Evolutionary conservation across 805 yeast species (phyloP).

Genomic region (Ogataea haglerorum): DNA sequence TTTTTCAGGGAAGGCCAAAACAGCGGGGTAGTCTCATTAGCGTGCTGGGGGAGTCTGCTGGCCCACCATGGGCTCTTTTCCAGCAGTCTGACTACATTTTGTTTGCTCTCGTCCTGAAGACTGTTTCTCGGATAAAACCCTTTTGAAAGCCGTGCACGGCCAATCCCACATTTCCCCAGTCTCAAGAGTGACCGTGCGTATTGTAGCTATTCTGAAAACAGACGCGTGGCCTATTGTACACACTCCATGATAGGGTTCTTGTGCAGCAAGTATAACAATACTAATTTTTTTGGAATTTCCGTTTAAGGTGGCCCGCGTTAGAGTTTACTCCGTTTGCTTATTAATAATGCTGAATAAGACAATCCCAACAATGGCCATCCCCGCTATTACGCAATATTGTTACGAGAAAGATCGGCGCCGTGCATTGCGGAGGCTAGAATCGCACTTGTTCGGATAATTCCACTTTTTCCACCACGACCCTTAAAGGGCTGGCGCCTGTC

Average conservation of each 20-base stretch:
- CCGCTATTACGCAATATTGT: constrained; percentile 4
- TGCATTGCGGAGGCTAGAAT: constrained; percentile 3
- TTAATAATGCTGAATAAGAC: background rate
- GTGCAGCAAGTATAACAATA: background rate
- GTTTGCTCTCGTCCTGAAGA: background rate
- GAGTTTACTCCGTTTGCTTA: constrained; percentile 1
- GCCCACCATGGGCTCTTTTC: too few relatives aligned
- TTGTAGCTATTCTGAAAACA: background rate
- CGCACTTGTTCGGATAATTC: constrained; percentile 7
- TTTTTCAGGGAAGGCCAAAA: background rate
- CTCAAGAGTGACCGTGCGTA: background rate
- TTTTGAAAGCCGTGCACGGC: background rate
- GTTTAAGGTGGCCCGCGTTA: background rate
- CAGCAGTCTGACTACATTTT: too few relatives aligned
- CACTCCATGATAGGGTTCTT: background rate
- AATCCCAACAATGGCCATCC: constrained; percentile 4
- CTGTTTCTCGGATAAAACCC: constrained; percentile 1
- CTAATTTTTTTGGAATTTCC: background rate
- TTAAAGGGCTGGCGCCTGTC: too few relatives aligned
- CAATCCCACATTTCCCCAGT: constrained; percentile 9
- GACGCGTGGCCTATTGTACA: background rate
- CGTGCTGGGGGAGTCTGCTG: too few relatives aligned
- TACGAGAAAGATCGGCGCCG: background rate
- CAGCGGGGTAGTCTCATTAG: background rate
- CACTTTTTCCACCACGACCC: background rate